phyloP scores from a whole-genome alignment of 2,329 filamentous ascomycete genomes.

The Neurospora sp. region DNA sequence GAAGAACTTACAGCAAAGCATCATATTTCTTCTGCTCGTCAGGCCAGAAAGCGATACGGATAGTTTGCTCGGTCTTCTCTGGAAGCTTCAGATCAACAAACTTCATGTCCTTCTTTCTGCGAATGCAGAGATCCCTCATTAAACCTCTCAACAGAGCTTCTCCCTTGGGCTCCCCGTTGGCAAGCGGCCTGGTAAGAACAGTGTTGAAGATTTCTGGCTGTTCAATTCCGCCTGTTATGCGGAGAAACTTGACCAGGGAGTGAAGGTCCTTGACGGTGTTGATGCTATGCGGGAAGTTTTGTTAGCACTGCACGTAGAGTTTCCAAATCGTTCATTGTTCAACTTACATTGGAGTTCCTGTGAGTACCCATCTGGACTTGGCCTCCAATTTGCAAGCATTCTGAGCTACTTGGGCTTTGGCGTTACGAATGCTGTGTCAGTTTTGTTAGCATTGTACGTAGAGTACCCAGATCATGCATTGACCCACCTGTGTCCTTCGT shows the following conservation, averaged over 20 bases:
- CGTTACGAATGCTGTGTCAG: slow-evolving; percentile 57
- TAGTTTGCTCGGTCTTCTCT: slow-evolving; percentile 65
- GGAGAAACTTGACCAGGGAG: slow-evolving; percentile 67
- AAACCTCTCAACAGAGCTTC: slow-evolving; percentile 61
- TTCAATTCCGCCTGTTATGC: slow-evolving; percentile 65
- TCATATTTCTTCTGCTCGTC: slow-evolving; percentile 73
- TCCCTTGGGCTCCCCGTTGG: slow-evolving; percentile 43
- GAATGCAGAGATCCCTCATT: slow-evolving; percentile 71
- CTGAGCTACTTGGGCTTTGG: slow-evolving; percentile 58
- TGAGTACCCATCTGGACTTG: slow-evolving; percentile 67
- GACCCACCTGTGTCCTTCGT: slow-evolving; percentile 70
- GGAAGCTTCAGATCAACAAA: slow-evolving; percentile 78
- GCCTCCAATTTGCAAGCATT: slow-evolving; percentile 59
- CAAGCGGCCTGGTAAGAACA: slow-evolving; percentile 59
- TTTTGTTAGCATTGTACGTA: slow-evolving; percentile 16
- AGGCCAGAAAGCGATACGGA: slow-evolving; percentile 60
- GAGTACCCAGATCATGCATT: background rate
- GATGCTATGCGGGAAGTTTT: slow-evolving; percentile 33
- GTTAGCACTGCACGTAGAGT: slow-evolving; percentile 17
- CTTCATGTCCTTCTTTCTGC: slow-evolving; percentile 78
- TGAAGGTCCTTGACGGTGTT: slow-evolving; percentile 76
- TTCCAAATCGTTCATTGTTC: background rate
- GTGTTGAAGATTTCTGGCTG: slow-evolving; percentile 63
- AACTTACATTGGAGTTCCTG: slow-evolving; percentile 66
- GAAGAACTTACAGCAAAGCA: slow-evolving; percentile 48